Conservation (phyloP, 108 stramenopile species). For the Fragilaria crotonensis region DNA sequence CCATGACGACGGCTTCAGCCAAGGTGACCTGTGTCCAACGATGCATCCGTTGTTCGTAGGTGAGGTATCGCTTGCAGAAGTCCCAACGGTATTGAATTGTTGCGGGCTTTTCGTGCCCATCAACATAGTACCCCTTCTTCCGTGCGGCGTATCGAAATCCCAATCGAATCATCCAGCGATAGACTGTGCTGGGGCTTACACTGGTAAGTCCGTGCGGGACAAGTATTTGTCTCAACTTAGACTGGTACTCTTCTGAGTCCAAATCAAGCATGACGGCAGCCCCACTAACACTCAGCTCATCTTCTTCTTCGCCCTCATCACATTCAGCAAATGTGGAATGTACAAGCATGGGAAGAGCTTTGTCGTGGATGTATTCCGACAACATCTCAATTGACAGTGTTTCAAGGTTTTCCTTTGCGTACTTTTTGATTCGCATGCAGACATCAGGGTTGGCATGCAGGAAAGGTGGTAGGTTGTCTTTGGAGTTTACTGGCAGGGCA, state of each 20-base stretch:
- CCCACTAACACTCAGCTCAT: not conserved
- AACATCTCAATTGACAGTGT: not conserved
- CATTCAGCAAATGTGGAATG: not conserved
- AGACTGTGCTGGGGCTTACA: not conserved
- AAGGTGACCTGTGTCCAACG: constrained; percentile 11
- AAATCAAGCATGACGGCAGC: too few relatives aligned
- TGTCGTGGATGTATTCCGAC: not conserved
- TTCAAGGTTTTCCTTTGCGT: not conserved
- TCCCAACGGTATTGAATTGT: not conserved
- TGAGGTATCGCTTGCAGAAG: constrained; percentile 1
- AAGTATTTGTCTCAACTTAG: not conserved
- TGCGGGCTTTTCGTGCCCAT: constrained; percentile 6
- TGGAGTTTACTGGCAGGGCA: too few relatives aligned
- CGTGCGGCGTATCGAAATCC: constrained; percentile 3
- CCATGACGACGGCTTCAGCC: not conserved
- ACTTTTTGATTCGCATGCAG: not conserved
- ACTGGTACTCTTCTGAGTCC: not conserved
- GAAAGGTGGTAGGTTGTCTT: too few relatives aligned
- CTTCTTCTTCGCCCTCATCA: not conserved
- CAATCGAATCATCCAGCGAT: too few relatives aligned
- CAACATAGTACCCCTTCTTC: constrained; percentile 16
- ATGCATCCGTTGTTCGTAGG: constrained; percentile 1
- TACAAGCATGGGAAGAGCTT: not conserved
- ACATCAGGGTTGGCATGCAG: too few relatives aligned
- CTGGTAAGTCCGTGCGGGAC: not conserved